Conservation (phyloP, 1,139 yeast genomes). For the Saccharomyces hybrid region DNA sequence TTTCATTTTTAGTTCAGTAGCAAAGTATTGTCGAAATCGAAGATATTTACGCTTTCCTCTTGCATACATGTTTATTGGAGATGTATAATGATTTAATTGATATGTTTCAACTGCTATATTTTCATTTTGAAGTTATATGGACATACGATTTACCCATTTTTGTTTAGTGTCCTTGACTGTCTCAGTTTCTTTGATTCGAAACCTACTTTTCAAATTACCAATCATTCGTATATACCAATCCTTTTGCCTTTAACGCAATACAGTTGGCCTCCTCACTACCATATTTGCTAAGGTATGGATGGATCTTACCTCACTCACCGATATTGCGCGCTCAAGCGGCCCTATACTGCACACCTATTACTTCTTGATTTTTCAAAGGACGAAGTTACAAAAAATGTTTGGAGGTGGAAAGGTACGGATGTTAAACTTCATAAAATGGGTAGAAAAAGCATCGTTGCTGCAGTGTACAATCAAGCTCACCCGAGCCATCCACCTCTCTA, state of each 20-base stretch:
- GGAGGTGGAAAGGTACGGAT: not conserved
- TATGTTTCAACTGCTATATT: not conserved
- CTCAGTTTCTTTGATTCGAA: slow-evolving; percentile 8
- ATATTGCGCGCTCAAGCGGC: not conserved
- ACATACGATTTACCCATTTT: slow-evolving; percentile 37
- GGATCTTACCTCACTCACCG: not conserved
- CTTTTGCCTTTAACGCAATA: not conserved
- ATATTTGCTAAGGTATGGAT: not conserved
- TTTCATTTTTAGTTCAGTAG: not conserved
- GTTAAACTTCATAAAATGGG: not conserved
- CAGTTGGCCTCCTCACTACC: not conserved
- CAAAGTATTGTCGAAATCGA: not conserved
- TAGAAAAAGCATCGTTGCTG: no score
- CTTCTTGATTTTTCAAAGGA: not conserved
- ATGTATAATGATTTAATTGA: not conserved
- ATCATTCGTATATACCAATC: not conserved
- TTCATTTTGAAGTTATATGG: slow-evolving; percentile 3
- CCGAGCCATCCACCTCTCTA: not conserved
- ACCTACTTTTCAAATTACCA: not conserved
- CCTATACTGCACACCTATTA: not conserved
- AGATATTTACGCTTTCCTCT: not conserved
- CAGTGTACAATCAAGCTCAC: no score
- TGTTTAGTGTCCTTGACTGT: slow-evolving; percentile 29
- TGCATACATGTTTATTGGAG: not conserved
- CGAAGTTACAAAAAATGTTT: not conserved